These are phyloP conservation scores for Zoysia matrella DNA, from an alignment of 202 grass and related monocot genomes.

Conservation along the genomic window DNA sequence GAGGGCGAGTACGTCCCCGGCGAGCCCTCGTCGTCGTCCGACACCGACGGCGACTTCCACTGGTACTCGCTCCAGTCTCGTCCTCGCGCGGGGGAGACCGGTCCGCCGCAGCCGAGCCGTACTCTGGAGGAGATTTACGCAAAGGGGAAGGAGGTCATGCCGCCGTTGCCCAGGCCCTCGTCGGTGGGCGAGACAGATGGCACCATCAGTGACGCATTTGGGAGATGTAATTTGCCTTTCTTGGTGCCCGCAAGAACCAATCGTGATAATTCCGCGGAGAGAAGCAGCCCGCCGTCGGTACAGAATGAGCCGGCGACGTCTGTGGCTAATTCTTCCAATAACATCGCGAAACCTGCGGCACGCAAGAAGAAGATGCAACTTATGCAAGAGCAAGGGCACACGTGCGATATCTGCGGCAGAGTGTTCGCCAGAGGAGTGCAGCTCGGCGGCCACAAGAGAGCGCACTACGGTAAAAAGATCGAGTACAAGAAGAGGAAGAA, in stretches of 20 bases:
- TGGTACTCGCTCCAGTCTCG: not conserved
- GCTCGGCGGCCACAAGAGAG: slow-evolving; percentile 55
- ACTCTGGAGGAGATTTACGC: not conserved
- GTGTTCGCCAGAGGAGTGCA: slow-evolving; percentile 7
- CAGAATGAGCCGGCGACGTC: not conserved
- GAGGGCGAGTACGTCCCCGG: not conserved
- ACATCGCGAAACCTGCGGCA: too few relatives aligned
- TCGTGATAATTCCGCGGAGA: not conserved
- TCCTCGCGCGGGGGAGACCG: not conserved
- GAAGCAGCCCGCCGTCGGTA: not conserved
- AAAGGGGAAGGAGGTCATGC: not conserved
- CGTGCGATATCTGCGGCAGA: slow-evolving; percentile 19
- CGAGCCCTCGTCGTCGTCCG: not conserved
- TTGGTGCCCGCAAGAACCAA: not conserved
- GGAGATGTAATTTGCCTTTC: not conserved
- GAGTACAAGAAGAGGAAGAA: slow-evolving; percentile 16
- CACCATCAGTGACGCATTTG: slow-evolving; percentile 26
- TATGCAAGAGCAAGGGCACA: not conserved
- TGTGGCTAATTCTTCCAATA: not conserved
- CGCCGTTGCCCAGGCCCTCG: slow-evolving; percentile 4
- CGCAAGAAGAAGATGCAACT: too few relatives aligned
- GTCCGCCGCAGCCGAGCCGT: not conserved
- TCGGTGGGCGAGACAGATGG: not conserved
- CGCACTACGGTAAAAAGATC: slow-evolving; percentile 31
- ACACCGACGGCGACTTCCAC: not conserved